Evolutionary conservation across 805 yeast genomes (phyloP).

Genomic region (Pichia scutulata): DNA sequence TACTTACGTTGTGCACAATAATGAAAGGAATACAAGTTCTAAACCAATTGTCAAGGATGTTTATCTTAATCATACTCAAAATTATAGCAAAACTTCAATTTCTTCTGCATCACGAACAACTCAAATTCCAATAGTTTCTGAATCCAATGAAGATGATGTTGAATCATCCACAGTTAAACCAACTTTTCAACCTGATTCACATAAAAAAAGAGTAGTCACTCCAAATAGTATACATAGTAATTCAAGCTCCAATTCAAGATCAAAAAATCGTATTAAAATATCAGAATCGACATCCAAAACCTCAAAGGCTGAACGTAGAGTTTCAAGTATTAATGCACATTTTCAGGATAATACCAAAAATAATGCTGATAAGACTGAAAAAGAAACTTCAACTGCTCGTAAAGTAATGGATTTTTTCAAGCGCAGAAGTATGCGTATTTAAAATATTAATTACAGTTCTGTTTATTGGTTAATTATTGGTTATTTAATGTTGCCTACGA

Average conservation of each 20-base stretch:
- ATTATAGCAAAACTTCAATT: background rate
- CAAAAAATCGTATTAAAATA: constrained; percentile 8
- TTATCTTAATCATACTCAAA: background rate
- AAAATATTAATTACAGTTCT: background rate
- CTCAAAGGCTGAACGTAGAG: constrained; percentile 4
- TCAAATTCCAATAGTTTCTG: background rate
- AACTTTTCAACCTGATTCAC: background rate
- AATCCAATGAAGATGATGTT: background rate
- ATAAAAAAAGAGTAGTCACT: background rate
- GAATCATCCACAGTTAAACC: background rate
- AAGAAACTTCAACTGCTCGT: constrained; percentile 68
- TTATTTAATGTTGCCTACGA: background rate
- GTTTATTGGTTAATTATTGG: background rate
- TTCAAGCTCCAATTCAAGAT: background rate
- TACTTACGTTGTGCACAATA: constrained; percentile 1
- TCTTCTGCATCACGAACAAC: background rate
- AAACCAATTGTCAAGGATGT: background rate
- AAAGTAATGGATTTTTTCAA: constrained; percentile 74
- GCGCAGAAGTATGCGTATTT: constrained; percentile 45
- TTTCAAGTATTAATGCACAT: background rate
- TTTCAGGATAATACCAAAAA: background rate
- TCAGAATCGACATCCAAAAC: constrained; percentile 13
- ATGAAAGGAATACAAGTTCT: background rate
- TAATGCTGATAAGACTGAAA: constrained; percentile 26
- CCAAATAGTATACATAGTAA: background rate